phyloP scores from a whole-genome alignment of 768 basidiomycete species.

The Kondoa malvinella region DNA sequence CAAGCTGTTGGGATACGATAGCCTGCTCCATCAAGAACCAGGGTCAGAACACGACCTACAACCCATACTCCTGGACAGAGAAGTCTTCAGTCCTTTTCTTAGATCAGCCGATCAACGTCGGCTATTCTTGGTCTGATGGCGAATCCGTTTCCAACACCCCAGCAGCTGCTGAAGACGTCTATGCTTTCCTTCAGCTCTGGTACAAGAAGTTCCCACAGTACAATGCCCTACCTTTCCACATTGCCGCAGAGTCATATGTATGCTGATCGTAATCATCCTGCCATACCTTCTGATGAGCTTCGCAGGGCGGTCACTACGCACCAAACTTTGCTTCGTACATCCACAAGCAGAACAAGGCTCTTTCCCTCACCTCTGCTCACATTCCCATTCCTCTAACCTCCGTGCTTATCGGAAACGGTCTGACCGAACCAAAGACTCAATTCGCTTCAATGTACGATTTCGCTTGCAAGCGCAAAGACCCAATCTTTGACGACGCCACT shows the following conservation, averaged over 20 bases:
- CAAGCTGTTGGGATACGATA: no score
- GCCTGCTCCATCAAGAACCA: constrained; percentile 56
- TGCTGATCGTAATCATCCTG: background rate
- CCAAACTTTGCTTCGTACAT: constrained; percentile 51
- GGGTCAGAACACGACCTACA: constrained; percentile 52
- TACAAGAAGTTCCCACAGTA: constrained; percentile 59
- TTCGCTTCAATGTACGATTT: constrained; percentile 63
- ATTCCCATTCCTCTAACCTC: constrained; percentile 37
- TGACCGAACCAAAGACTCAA: constrained; percentile 44
- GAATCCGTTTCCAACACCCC: constrained; percentile 62
- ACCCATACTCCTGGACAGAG: constrained; percentile 76
- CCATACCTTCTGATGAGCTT: background rate
- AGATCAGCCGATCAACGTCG: constrained; percentile 58
- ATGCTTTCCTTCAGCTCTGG: constrained; percentile 64
- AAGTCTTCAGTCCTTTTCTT: constrained; percentile 24
- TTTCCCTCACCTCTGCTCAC: background rate
- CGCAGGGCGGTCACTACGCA: constrained; percentile 14
- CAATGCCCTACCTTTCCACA: constrained; percentile 50
- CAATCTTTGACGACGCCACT: constrained; percentile 51
- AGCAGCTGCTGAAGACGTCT: constrained; percentile 72
- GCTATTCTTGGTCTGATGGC: constrained; percentile 69
- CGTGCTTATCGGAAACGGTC: constrained; percentile 64
- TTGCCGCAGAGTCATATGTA: constrained; percentile 34
- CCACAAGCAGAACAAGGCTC: constrained; percentile 51
- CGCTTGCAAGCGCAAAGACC: constrained; percentile 47